phyloP scores from a whole-genome alignment of 1,284 basidiomycete species.

The Cystobasidium slooffiae region DNA sequence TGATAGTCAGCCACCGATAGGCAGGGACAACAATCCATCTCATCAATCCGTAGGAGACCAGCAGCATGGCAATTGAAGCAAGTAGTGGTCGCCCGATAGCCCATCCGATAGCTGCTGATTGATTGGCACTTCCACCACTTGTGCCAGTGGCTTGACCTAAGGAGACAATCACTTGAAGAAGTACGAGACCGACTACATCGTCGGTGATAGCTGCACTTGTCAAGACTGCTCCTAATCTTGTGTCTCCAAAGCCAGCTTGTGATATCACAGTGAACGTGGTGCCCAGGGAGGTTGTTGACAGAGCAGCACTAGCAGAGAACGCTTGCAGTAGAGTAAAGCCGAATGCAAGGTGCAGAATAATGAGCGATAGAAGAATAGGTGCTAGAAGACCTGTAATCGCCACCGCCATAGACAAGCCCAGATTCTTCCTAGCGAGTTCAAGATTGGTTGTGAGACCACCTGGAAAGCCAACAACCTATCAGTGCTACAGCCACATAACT shows the following conservation, averaged over 20 bases:
- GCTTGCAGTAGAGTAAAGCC: constrained; percentile 57
- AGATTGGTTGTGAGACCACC: constrained; percentile 62
- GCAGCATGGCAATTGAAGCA: constrained; percentile 57
- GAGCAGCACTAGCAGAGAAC: constrained; percentile 63
- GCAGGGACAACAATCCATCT: constrained; percentile 53
- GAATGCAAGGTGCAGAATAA: constrained; percentile 58
- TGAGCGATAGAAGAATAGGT: constrained; percentile 61
- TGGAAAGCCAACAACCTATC: too few species aligned
- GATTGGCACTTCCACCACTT: background rate
- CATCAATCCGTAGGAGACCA: constrained; percentile 54
- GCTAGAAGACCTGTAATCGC: constrained; percentile 61
- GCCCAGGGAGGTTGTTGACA: constrained; percentile 64
- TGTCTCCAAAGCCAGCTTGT: constrained; percentile 58
- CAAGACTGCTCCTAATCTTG: constrained; percentile 62
- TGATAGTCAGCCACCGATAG: background rate
- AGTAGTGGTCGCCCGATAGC: constrained; percentile 60
- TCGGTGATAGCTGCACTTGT: constrained; percentile 64
- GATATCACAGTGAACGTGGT: constrained; percentile 63
- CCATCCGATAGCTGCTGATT: constrained; percentile 53
- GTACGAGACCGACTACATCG: constrained; percentile 64
- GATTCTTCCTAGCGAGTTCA: constrained; percentile 57
- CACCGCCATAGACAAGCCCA: constrained; percentile 60
- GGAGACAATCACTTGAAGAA: constrained; percentile 54
- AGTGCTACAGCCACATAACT: too few species aligned
- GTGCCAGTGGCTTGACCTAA: constrained; percentile 4